These are phyloP conservation scores for Dichotomopilus funicola DNA, from an alignment of 2,329 filamentous ascomycete species.

Conservation along the genomic window DNA sequence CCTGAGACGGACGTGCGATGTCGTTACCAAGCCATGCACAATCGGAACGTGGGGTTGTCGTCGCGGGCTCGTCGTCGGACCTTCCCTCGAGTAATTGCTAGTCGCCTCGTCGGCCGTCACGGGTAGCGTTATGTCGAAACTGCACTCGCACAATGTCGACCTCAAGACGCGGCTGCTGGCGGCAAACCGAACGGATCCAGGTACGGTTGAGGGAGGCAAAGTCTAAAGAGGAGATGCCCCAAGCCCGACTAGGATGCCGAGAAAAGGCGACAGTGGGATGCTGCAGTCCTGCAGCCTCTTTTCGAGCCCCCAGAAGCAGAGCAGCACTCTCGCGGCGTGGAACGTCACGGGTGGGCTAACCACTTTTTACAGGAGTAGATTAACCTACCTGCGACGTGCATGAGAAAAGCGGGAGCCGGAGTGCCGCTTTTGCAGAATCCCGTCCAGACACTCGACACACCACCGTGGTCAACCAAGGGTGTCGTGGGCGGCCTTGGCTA, in stretches of 20 bases:
- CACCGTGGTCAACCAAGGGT: constrained; percentile 9
- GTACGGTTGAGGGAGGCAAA: constrained; percentile 14
- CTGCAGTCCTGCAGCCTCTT: too few relatives aligned
- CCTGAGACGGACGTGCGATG: constrained; percentile 10
- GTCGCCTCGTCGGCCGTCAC: too few relatives aligned
- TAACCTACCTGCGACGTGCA: constrained; percentile 18
- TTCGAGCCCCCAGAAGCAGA: constrained; percentile 7
- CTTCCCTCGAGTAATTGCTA: too few relatives aligned
- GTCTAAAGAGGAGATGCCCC: constrained; percentile 18
- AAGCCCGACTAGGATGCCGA: constrained; percentile 8
- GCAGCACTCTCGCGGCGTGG: constrained; percentile 17
- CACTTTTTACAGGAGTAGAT: constrained; percentile 9
- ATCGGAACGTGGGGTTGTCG: neutral
- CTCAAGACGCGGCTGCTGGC: constrained; percentile 15
- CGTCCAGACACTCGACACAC: neutral
- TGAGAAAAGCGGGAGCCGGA: constrained; percentile 23
- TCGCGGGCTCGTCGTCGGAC: neutral
- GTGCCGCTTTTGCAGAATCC: too few relatives aligned
- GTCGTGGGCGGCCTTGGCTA: constrained; percentile 11
- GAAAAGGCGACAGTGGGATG: constrained; percentile 14
- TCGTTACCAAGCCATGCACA: constrained; percentile 23
- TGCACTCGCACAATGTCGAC: neutral
- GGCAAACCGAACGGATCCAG: constrained; percentile 7
- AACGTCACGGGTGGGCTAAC: too few relatives aligned
- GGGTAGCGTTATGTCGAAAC: too few relatives aligned